Evolutionary conservation across 129 eudicot species (phyloP), one percentile per base, ranked within the genome.

Genomic region (Helianthus annuus): DNA sequence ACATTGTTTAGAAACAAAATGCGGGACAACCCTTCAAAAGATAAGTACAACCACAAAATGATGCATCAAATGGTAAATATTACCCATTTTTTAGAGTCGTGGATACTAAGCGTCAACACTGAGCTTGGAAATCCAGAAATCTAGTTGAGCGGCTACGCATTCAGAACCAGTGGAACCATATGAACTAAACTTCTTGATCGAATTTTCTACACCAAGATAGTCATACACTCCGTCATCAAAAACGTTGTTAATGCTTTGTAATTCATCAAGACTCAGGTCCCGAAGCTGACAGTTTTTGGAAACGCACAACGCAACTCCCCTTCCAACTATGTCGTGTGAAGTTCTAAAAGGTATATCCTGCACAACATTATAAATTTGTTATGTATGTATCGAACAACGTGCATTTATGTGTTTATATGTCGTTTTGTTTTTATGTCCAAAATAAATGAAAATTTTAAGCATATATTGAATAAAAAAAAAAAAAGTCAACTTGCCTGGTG

Each of bases 101-200:
- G 5, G 5, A 19, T 34, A 6, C 66, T 60, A 32, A 5, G n/a
- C 36, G 32, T 69, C 70, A 22, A 95, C 52, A 22, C 49, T 62
- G 11, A 95, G 93, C 75, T 61, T 77, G 6, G 82, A 52, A 11
- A 83, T 73, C 99, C 99, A 95, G 71, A 77, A 85, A 15, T 81
- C 86, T 38, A 95, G 81, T 71, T 95, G 99, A 71, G 67, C 62
- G 40, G 96, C 90, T 71, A 95, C 99, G 78, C 99, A 88, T 58
- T 91, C 88, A 0, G 97, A 91, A 27, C 99, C 99, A 8, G 99
- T 90, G 27, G 99, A 95, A 54, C 99, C 99, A 48, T 95, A 91
- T 19, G 99, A 95, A 42, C 88, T 78, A 80, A 95, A 95, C 24
- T 95, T 95, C 72, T 91, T 91, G 61, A 95, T 84, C 38, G 97